phyloP scores from a whole-genome alignment of 1,284 basidiomycete genomes.

The Cutaneotrichosporon sp. region DNA sequence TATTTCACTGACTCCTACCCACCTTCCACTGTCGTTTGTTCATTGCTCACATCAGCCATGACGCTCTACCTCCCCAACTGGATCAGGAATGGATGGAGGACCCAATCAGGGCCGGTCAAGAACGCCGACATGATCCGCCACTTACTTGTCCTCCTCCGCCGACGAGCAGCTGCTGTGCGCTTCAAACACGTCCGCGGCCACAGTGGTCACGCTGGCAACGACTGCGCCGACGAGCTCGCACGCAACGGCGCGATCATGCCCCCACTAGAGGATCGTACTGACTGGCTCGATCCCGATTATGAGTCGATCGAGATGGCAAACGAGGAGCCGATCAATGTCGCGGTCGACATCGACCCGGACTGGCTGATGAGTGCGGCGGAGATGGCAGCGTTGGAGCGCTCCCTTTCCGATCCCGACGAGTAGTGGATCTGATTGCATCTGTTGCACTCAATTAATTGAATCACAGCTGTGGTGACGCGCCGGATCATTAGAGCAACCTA shows the following conservation, averaged over 20 bases:
- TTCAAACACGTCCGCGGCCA: slow-evolving; percentile 51
- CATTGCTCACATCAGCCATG: slow-evolving; percentile 38
- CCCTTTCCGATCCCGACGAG: background rate
- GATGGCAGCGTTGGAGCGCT: slow-evolving; percentile 30
- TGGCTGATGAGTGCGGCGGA: slow-evolving; percentile 44
- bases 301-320: slow-evolving; percentile 27
- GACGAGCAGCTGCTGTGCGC: slow-evolving; percentile 34
- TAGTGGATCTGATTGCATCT: background rate
- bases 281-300: slow-evolving; percentile 46
- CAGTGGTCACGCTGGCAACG: slow-evolving; percentile 48
- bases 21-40: background rate
- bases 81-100: slow-evolving; percentile 43
- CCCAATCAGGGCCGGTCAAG: slow-evolving; percentile 34
- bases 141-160: slow-evolving; percentile 45
- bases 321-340: slow-evolving; percentile 2
- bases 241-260: slow-evolving; percentile 38
- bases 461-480: too few relatives aligned
- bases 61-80: slow-evolving; percentile 51
- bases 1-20: background rate
- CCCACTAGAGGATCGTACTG: slow-evolving; percentile 19
- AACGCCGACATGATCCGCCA: slow-evolving; percentile 53
- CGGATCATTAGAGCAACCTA: too few relatives aligned
- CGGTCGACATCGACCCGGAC: slow-evolving; percentile 32
- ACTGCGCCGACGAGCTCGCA: slow-evolving; percentile 50
- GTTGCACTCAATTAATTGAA: too few relatives aligned